Evolutionary conservation across 352 stramenopile genomes (phyloP), one percentile per base, ranked within the genome.

Genomic region (Phytophthora niederhauseri): DNA sequence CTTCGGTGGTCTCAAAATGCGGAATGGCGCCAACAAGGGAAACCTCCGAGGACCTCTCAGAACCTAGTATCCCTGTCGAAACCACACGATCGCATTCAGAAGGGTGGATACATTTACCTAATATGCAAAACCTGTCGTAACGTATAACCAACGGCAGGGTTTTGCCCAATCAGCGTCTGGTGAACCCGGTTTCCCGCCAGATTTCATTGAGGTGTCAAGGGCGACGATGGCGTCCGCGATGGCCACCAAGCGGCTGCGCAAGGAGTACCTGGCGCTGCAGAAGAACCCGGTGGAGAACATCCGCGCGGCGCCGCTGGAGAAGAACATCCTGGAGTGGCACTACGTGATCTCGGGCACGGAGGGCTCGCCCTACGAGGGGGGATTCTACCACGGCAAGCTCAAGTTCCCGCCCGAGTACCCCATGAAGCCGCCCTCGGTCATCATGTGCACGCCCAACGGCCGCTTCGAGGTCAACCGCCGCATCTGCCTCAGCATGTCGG

Each of bases 261-360:
- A 97, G 71, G 93, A 98, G 77, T 96, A 98, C 62, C 72, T 95
- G 59, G 77, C 82, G 31, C 68, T 98, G 48, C 76, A 90, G 64
- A 96, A 92, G 71, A 93, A 91, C 56, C 93, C 94, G 15, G 84
- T 91, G 64, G 81, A 90, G 68, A 97, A 96, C 78, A 97, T 98
- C 55, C 77, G 78, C 36, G 91, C 93, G 26, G 77, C 79, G 45
- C 93, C 95, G 34, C 73, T 95, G 66, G 92, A 98, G 79, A 84
- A 82, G 63, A 98, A 98, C 72, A 98, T 99, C 64, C 80, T 98
- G n/a, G 93, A 98, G 80, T 98, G 96, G 91, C 92, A 98, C 72
- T 98, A 98, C 74, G 93, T 98, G 28, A 90, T 98, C 61, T 77
- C 70, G 5, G 84, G 84, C 43, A 92, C 84, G 24, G 46, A 70